phyloP scores from a whole-genome alignment of 306 rosid species.

The Canavalia ensiformis region DNA sequence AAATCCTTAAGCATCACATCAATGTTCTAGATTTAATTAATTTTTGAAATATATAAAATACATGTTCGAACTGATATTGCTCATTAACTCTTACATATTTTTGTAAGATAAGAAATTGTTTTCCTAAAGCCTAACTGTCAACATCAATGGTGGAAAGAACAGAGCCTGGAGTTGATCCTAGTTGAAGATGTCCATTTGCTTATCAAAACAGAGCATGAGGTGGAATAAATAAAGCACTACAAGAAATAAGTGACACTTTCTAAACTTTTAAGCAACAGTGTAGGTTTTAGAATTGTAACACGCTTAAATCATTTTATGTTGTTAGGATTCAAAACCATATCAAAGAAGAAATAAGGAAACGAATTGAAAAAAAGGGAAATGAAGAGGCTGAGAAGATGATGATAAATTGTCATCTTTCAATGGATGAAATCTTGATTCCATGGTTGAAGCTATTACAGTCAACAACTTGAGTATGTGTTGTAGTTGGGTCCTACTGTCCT shows the following conservation, averaged over 20 bases:
- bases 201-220: background rate
- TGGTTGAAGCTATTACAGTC: background rate
- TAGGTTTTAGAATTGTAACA: background rate
- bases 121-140: constrained; percentile 3
- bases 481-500: constrained; percentile 42
- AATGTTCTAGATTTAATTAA: background rate
- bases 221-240: background rate
- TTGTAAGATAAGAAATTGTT: background rate
- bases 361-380: background rate
- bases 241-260: background rate
- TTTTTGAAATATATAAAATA: background rate
- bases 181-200: background rate
- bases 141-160: constrained; percentile 22
- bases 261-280: background rate
- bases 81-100: background rate
- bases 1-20: background rate
- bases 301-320: background rate
- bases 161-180: constrained; percentile 30
- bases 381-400: background rate
- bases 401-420: background rate
- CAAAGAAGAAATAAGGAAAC: background rate
- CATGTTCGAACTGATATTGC: constrained; percentile 1
- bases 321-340: background rate
- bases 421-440: background rate
- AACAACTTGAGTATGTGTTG: background rate